Evolutionary conservation across 1,284 basidiomycete species (phyloP).

Genomic region (Ceratobasidium sp.): DNA sequence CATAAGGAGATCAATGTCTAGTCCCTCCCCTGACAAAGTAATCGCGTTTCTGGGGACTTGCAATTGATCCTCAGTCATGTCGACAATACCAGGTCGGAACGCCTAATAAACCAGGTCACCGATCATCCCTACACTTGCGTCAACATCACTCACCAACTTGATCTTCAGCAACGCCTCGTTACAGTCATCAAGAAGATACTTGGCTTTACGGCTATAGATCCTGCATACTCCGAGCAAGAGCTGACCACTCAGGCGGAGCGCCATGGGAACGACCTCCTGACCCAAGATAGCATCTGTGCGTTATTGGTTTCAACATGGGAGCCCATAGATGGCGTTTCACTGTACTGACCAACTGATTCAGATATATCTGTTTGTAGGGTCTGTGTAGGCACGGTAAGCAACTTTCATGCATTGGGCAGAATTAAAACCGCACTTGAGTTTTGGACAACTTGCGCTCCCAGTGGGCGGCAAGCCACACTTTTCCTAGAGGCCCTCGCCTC

Average conservation of each 20-base stretch:
- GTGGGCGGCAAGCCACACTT: slow-evolving; percentile 98
- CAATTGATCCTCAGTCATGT: slow-evolving; percentile 93
- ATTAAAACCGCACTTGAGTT: slow-evolving; percentile 59
- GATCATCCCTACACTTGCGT: slow-evolving; percentile 19
- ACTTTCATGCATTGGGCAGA: not conserved
- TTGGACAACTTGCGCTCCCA: slow-evolving; percentile 98
- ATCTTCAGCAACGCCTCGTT: slow-evolving; percentile 96
- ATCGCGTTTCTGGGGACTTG: slow-evolving; percentile 86
- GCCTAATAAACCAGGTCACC: slow-evolving; percentile 59
- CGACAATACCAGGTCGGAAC: slow-evolving; percentile 90
- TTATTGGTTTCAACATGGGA: not conserved
- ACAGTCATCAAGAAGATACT: slow-evolving; percentile 97
- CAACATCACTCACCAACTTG: slow-evolving; percentile 71
- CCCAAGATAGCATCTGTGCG: slow-evolving; percentile 84
- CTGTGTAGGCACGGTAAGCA: slow-evolving; percentile 1
- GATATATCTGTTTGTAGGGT: slow-evolving; percentile 94
- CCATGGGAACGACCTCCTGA: slow-evolving; percentile 84
- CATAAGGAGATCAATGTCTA: slow-evolving; percentile 80
- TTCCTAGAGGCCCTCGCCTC: slow-evolving; percentile 90
- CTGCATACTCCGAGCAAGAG: slow-evolving; percentile 94
- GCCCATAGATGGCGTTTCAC: not conserved
- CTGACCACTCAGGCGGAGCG: slow-evolving; percentile 92
- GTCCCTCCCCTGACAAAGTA: slow-evolving; percentile 74
- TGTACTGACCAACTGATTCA: slow-evolving; percentile 81
- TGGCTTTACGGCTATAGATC: slow-evolving; percentile 97